Percentiles rank a stretch among this genome's conserved stretches.
Evolutionary conservation across 805 yeast species (phyloP).

Genomic region (Candida silvicultrix): DNA sequence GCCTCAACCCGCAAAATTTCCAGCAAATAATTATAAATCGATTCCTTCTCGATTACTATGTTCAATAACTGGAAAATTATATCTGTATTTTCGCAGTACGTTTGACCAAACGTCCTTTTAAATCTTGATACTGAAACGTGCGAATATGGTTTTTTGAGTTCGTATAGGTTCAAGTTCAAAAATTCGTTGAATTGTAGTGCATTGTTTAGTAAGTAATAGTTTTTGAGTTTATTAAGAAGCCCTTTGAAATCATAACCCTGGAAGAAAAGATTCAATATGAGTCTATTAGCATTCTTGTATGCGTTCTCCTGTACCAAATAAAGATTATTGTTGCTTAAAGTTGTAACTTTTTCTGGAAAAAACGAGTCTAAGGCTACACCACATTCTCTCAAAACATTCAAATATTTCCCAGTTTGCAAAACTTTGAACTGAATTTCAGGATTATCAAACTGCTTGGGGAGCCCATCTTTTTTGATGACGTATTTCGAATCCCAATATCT

Average conservation of each 20-base stretch:
- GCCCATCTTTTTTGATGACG: conserved; percentile 66
- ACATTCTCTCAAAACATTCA: conserved; percentile 65
- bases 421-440: conserved; percentile 55
- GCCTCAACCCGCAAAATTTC: conserved; percentile 49
- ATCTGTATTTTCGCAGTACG: conserved; percentile 9
- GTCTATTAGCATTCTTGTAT: conserved; percentile 59
- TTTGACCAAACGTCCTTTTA: conserved; percentile 22
- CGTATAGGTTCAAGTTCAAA: conserved; percentile 42
- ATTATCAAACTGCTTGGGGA: conserved; percentile 57
- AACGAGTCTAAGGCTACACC: conserved; percentile 31
- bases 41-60: conserved; percentile 35
- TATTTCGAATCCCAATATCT: conserved; percentile 72
- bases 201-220: conserved; percentile 49
- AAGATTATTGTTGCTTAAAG: conserved; percentile 36
- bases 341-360: conserved; percentile 22
- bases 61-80: conserved; percentile 23
- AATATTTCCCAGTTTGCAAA: conserved; percentile 76
- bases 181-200: conserved; percentile 48
- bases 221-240: conserved; percentile 45
- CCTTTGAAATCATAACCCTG: conserved; percentile 50
- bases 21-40: conserved; percentile 33
- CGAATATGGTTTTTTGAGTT: conserved; percentile 37
- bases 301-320: conserved; percentile 52
- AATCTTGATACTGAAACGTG: conserved; percentile 26
- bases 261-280: conserved; percentile 50